Evolutionary conservation across 169 alveolate genomes (phyloP), one percentile per base, ranked within the genome.

Genomic region (Plasmodium fragile): DNA sequence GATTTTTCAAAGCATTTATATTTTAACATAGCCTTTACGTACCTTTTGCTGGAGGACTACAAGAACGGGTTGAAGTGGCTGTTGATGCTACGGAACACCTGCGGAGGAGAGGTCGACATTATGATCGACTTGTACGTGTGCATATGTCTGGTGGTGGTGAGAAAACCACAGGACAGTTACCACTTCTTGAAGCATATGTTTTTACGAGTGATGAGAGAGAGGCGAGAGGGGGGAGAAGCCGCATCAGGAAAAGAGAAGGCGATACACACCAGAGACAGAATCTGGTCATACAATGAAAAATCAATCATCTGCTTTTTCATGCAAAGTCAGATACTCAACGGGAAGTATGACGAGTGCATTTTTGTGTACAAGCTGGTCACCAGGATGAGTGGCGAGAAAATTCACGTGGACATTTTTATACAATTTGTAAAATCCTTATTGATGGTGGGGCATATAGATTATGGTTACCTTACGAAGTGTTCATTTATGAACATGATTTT

Each of bases 11-110:
- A 81, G 39, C 92, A 91, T 18, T 11, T 91, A 70, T 69, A 91
- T 91, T 91, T 91, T 49, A 91, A 91, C 53, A 7, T 91, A 25
- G 84, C 94, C 39, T 81, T 91, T 79, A 91, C 94, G 28, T 91
- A 91, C 39, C 71, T 91, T 6, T 16, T 91, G 52, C 10, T 91
- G 59, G 94, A 77, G 75, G 94, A 91, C 30, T 91, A 80, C 53
- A 91, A 91, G 30, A 91, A 81, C 22, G 91, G 80, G 4, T 71
- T 91, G 73, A 91, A 91, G 59, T 70, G 53, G 71, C 39, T 91
- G 53, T 13, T 91, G 30, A 10, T 32, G 10, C n/a, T 91, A 32
- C 45, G 45, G 75, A 36, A 91, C 53, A 41, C 49, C 39, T 71
- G 53, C 30, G 30, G 16, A 22, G 59, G 72, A 36, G 22, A 73